Evolutionary conservation across 1,284 basidiomycete species (phyloP), one percentile per base, ranked within the genome.

Genomic region (Inonotus obliquus): DNA sequence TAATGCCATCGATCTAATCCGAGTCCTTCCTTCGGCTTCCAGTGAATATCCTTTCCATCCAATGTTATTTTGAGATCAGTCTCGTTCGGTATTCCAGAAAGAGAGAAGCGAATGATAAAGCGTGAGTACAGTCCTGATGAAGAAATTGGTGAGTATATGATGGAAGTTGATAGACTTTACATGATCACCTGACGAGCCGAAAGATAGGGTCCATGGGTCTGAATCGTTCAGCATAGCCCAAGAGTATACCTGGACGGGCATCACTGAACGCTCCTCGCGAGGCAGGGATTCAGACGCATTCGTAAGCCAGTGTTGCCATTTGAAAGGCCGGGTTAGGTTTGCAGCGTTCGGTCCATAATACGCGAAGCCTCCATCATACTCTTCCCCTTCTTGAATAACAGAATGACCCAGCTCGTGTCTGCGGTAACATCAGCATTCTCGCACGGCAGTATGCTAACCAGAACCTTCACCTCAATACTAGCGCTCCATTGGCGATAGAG

Each of bases 341-440:
- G 78, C 80, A 2, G 89, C 81, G 70, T 94, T 92, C 48, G 81
- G 81, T 2, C 92, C 92, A 65, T 81, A 89, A 71, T 94, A 94
- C 2, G 77, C 86, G 64, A 75, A 85, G 0, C 90, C 90, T 1
- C 91, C 91, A 66, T 94, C 92, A 69, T 94, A 94, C 74, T 94
- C 92, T 73, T 94, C 92, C 6, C 92, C 92, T 5, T 91, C 87
- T 1, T 82, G 76, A 65, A 91, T 88, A 59, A 91, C 82, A n/a
- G 87, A 89, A 71, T 91, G 88, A 0, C 92, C 91, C 1, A 94
- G 82, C 72, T 94, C 92, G 69, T 93, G 92, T 7, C 75, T 75
- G 52, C 23, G 29, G 14, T 14, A 37, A 27, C 4, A 32, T 32
- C 32, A 32, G 32, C 9, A 52, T 21, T 29, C 25, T 23, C 35